Evolutionary conservation across 2,329 filamentous ascomycete species (phyloP).

Genomic region (Penicillium concentricum): DNA sequence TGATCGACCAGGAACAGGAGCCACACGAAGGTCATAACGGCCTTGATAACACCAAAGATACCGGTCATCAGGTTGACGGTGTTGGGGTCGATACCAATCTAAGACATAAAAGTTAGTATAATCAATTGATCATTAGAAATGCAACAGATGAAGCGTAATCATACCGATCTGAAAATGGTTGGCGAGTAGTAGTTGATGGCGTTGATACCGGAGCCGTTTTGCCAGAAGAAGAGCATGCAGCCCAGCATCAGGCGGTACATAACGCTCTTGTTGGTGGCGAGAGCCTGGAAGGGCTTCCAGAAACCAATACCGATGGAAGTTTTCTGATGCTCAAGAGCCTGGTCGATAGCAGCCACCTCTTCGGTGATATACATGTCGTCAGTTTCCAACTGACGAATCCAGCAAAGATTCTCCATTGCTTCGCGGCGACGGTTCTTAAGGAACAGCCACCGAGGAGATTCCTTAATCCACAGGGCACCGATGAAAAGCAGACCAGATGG

Average conservation of each 20-base stretch:
- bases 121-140: not conserved
- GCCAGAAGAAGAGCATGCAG: slow-evolving; percentile 73
- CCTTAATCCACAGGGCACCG: slow-evolving; percentile 60
- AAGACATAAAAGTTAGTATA: slow-evolving; percentile 1
- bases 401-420: slow-evolving; percentile 54
- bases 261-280: slow-evolving; percentile 56
- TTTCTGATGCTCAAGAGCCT: slow-evolving; percentile 64
- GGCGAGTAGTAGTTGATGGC: slow-evolving; percentile 77
- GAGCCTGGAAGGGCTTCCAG: slow-evolving; percentile 66
- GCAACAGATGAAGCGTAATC: not conserved
- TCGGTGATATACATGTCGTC: slow-evolving; percentile 65
- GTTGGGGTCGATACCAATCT: slow-evolving; percentile 58
- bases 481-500: slow-evolving; percentile 43
- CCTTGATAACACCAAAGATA: slow-evolving; percentile 76
- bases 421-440: slow-evolving; percentile 67
- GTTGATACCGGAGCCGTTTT: slow-evolving; percentile 75
- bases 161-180: slow-evolving; percentile 56
- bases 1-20: slow-evolving; percentile 67
- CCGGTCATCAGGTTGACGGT: slow-evolving; percentile 65
- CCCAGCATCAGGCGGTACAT: slow-evolving; percentile 72
- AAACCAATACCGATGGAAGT: slow-evolving; percentile 66
- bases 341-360: slow-evolving; percentile 68
- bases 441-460: slow-evolving; percentile 67
- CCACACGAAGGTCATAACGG: slow-evolving; percentile 65
- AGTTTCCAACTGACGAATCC: slow-evolving; percentile 41